Evolutionary conservation across 495 filamentous ascomycete genomes (phyloP), one percentile per base, ranked within the genome.

Genomic region (Aspergillus heteromorphus): DNA sequence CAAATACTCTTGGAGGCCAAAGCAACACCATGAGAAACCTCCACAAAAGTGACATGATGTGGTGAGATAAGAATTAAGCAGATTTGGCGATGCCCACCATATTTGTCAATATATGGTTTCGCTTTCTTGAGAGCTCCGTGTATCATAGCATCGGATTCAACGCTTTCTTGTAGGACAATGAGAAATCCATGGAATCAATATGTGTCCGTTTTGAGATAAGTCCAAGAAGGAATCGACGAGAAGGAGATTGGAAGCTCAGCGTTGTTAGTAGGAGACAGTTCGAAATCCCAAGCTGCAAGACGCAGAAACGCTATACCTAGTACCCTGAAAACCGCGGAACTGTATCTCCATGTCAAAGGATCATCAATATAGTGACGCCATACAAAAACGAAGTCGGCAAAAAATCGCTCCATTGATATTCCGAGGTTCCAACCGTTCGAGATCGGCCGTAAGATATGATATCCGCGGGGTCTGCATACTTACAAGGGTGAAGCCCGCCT

Each of bases 261-360:
- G 17, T 55, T 40, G 38, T 20, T 2, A 34, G 53, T 20, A 11
- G 11, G 36, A 38, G 54, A 61, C 21, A 56, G 2, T 42, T 57
- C 54, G 20, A 61, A 57, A 54, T 61, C 58, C 58, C 58, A 61
- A n/a, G 58, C 54, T 27, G 58, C 58, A 27, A 61, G 58, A 7
- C 58, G 53, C 34, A 61, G 38, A n/a, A 61, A 40, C 13, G 58
- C 58, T 23, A 61, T 57, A 50, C 20, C 21, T 2, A 61, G 11
- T 0, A 54, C 36, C 23, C 30, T 45, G 40, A 61, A 61, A n/a
- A 54, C 45, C 2, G 48, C 13, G 14, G 41, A 57, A 27, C 19
- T 18, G 31, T 49, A 45, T 40, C 20, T 42, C 58, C 54, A 57
- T n/a, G 58, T 47, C 49, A 54, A 36, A 30, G 54, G 58, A 27